Evolutionary conservation across 2,329 filamentous ascomycete species (phyloP), one percentile per base, ranked within the genome.

Genomic region (Fusarium liriodendri): DNA sequence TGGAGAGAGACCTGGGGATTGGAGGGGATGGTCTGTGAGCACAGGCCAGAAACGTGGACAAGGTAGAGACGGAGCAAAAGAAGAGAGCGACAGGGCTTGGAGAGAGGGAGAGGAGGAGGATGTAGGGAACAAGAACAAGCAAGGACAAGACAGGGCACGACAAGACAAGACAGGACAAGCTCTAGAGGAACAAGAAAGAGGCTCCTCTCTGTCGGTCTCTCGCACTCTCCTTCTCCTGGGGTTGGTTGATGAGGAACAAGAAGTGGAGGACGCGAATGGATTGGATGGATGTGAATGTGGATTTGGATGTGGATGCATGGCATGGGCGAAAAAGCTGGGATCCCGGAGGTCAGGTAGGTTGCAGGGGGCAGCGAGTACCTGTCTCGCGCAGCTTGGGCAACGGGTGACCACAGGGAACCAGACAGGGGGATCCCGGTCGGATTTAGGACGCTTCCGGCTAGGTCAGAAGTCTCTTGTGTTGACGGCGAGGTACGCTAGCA

Each of bases 391-490:
- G 60, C 45, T 63, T 54, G 60, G 45, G 45, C 45, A 63, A 63
- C 40, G 40, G 60, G 50, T 38, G 60, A 63, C 60, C 55, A 67
- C 62, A 52, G 59, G 52, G 66, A 59, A 63, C 35, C 63, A 64
- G 42, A 38, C 71, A 68, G 63, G 75, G 75, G 71, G 62, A 65
- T 58, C 64, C 75, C 38, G 25, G 69, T 35, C 75, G 71, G 75
- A 60, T 58, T 68, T 64, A 75, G 61, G 67, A 76, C 73, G 75
- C 64, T 77, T 77, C 37, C 32, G 71, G 75, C 62, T 76, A 76
- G 73, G 52, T 38, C 38, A 70, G 47, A 52, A 63, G 74, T 57
- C 62, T 59, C 13, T 62, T 64, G 54, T 38, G 66, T 66, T 60
- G 68, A 71, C 60, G 62, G 62, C 66, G 50, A 64, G 60, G 54